Base-by-base conservation (phyloP, 176 grass and related monocot species). In the Avena eriantha region DNA sequence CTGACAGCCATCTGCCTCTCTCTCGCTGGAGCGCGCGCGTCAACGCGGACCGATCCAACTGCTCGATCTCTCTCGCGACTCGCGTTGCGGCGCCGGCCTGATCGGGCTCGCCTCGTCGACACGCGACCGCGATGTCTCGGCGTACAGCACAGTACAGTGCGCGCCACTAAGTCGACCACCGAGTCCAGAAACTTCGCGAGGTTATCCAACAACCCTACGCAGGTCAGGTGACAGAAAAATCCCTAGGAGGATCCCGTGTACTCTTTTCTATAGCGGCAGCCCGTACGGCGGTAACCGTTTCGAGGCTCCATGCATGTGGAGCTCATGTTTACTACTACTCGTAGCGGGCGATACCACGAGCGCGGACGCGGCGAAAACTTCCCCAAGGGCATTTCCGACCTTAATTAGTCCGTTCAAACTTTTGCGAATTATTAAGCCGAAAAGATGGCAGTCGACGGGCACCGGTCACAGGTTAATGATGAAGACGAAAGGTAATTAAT, bases 401-500 rank as follows among this genome's bases (percentile, higher is more conserved):
- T 71, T 58, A n/a, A n/a, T n/a, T n/a, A 60, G 3, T 2, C 3
- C 56, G 0, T 1, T 86, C 21, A 3, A 2, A 23, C 10, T 10
- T 60, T n/a, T 22, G 1, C 3, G 0, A 73, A 41, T 41, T 41
- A 15, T 78, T 46, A 35, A 69, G 56, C 39, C 17, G 10, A 35
- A 77, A 69, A 54, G 71, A 70, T 8, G 36, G 80, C 83, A 26
- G 80, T 70, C 11, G 73, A 88, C 31, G 5, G 77, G 46, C 46
- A 45, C 65, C 82, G 31, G 31, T 89, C 82, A 68, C 8, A 60
- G 11, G 58, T 85, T 81, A 77, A 60, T 43, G 83, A 29, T 4
- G 63, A 78, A 5, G 12, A 41, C n/a, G 64, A 82, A 11, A 63
- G 71, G 78, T 47, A 0, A 26, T 69, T 81, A 81, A 53, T 59